Base-by-base conservation (phyloP, 441 rosid species). In the Erodium texanum region DNA sequence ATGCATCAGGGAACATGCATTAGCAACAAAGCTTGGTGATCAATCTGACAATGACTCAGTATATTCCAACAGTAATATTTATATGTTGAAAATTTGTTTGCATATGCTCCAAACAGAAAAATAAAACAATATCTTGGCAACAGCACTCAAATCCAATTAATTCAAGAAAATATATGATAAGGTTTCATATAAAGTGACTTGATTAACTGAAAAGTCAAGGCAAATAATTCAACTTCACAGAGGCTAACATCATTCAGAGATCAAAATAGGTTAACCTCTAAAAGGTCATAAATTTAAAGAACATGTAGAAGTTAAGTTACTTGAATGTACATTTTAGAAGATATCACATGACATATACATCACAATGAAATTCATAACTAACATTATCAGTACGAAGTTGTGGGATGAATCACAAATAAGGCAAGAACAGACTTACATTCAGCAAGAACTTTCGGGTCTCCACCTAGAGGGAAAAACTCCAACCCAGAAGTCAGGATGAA, bases 381-480 rank as follows among this genome's bases (percentile, higher is more conserved):
- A 27, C 29, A 27, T 27, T 27, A 27, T 27, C 2, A 27, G 29
- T 27, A 27, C 1, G 29, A 27, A 27, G 29, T 27, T 27, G 29
- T 27, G 29, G 29, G 29, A 27, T 27, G 4, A 45, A 14, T 12
- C 5, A 14, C 54, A 45, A 45, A 45, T 45, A 12, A 45, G 54
- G 54, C 2, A 14, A 45, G 54, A 45, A 12, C 54, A 5, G 7
- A 76, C 89, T 77, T 74, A 85, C 89, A 83, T 66, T 69, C 84
- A 29, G 86, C 89, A 61, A 85, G 86, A 77, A 80, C 79, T 76
- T 83, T 85, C 56, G 89, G 86, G 76, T 85, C 89, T 75, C 89
- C 89, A 59, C 86, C 86, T 62, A 85, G 71, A 65, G 89, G 86
- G 61, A 73, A 85, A 73, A 85, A 85, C 74, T 85, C 86, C 79